phyloP scores from a whole-genome alignment of 345 rosid species.

The Gossypium rotundifolium region DNA sequence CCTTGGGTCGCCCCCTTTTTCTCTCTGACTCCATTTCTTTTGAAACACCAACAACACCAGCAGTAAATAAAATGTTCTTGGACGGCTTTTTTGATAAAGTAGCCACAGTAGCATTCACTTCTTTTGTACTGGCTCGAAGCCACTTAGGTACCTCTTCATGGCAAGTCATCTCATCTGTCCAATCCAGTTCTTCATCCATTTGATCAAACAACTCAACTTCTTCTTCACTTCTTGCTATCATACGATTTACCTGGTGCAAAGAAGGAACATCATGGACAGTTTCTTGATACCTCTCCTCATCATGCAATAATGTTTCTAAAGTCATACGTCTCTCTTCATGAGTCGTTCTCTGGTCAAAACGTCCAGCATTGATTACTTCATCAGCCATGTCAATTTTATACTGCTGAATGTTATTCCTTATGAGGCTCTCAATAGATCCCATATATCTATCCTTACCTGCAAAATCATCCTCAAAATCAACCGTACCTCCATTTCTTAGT shows the following conservation, averaged over 20 bases:
- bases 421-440: conserved; percentile 98
- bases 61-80: conserved; percentile 49
- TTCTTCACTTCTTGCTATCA: conserved; percentile 96
- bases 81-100: conserved; percentile 85
- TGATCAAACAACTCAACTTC: conserved; percentile 98
- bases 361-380: conserved; percentile 99
- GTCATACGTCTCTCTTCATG: conserved; percentile 99
- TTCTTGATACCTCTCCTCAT: conserved; percentile 97
- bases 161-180: conserved; percentile 91
- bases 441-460: conserved; percentile 97
- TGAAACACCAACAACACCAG: conserved; percentile 43
- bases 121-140: conserved; percentile 84
- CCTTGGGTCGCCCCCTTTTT: conserved; percentile 86
- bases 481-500: conserved; percentile 70
- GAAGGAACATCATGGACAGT: conserved; percentile 99
- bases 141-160: conserved; percentile 96
- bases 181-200: conserved; percentile 97
- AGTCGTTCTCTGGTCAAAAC: conserved; percentile 99
- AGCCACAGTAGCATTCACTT: conserved; percentile 67
- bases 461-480: conserved; percentile 91
- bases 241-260: conserved; percentile 82
- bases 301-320: conserved; percentile 93
- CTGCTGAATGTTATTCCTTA: conserved; percentile 97
- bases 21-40: conserved; percentile 63
- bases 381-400: conserved; percentile 99